Evolutionary conservation across 331 rosid genomes (phyloP).

Genomic region (Erythrophleum ivorense): DNA sequence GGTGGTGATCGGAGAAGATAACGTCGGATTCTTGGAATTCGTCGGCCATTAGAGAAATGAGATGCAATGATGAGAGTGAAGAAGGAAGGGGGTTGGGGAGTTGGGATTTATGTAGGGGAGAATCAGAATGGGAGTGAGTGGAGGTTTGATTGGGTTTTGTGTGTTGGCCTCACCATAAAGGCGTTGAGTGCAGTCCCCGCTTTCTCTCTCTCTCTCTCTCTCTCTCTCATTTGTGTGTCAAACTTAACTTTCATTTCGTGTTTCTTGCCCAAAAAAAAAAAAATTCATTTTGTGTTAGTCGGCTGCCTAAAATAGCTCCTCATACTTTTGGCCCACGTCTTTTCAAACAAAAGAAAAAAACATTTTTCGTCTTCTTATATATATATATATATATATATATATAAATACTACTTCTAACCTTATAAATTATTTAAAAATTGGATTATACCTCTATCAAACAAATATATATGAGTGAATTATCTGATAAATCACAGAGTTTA

Average conservation of each 20-base stretch:
- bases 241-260: constrained; percentile 7
- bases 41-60: constrained; percentile 49
- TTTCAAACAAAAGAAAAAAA: no score
- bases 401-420: no score
- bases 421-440: no score
- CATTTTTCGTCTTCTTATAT: no score
- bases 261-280: background rate
- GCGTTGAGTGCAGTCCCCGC: constrained; percentile 70
- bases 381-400: no score
- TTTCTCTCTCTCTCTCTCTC: background rate
- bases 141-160: constrained; percentile 42
- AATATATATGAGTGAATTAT: no score
- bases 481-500: no score
- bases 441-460: no score
- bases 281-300: background rate
- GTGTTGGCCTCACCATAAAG: constrained; percentile 56
- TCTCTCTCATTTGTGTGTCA: constrained; percentile 1
- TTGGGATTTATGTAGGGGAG: constrained; percentile 35
- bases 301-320: constrained; percentile 49
- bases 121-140: background rate
- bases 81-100: background rate
- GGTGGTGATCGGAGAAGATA: constrained; percentile 55
- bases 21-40: constrained; percentile 81
- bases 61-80: constrained; percentile 44
- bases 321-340: constrained; percentile 20